Evolutionary conservation across 495 filamentous ascomycete genomes (phyloP).

Genomic region (Penicillium pulvis): DNA sequence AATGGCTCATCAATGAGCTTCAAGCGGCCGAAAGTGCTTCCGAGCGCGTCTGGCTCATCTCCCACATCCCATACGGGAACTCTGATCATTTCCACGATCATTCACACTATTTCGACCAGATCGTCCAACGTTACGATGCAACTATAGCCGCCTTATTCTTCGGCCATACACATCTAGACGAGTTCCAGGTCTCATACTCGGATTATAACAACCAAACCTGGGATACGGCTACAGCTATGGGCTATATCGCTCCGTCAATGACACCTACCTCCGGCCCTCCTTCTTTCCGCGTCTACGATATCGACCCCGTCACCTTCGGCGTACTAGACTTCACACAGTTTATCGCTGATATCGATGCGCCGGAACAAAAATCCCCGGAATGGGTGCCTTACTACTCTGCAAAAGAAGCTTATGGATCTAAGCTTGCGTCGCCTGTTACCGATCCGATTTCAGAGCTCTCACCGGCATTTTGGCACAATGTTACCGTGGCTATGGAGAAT

Average conservation of each 20-base stretch:
- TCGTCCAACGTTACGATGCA: constrained; percentile 53
- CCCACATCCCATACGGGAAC: constrained; percentile 53
- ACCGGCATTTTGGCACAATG: constrained; percentile 61
- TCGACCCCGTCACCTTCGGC: constrained; percentile 56
- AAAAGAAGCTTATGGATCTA: constrained; percentile 52
- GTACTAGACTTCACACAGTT: constrained; percentile 56
- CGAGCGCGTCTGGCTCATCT: constrained; percentile 56
- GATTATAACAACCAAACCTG: constrained; percentile 38
- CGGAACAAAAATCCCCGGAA: constrained; percentile 34
- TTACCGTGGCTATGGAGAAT: constrained; percentile 46
- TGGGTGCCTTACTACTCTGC: constrained; percentile 59
- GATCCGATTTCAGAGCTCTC: constrained; percentile 45
- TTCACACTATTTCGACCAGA: constrained; percentile 56
- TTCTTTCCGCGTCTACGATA: constrained; percentile 57
- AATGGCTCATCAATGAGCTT: constrained; percentile 54
- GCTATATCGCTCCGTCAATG: constrained; percentile 55
- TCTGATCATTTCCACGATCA: constrained; percentile 51
- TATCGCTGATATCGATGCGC: constrained; percentile 50
- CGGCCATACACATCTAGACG: constrained; percentile 59
- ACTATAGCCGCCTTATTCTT: constrained; percentile 60
- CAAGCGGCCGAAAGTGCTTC: constrained; percentile 50
- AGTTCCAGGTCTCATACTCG: constrained; percentile 56
- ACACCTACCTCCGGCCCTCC: constrained; percentile 55
- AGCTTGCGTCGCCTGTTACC: constrained; percentile 40
- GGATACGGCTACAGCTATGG: constrained; percentile 45